Evolutionary conservation across 73 alveolate genomes (phyloP), one percentile per base, ranked within the genome.

Genomic region (Blepharisma japonicum): DNA sequence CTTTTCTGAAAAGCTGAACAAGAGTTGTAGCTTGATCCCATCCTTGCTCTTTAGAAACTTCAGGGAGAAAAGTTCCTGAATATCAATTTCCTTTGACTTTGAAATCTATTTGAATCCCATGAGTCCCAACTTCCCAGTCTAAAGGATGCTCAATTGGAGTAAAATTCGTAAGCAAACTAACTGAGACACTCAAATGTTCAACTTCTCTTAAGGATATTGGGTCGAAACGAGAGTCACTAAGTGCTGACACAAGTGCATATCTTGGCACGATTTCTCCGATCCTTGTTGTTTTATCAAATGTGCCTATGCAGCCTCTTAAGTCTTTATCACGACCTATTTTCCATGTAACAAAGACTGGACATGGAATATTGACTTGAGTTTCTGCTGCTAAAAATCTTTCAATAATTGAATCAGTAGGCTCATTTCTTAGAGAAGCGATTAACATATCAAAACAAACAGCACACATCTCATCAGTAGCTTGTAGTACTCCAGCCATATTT

Each of bases 61-160:
- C 89, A 21, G 98, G 98, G 39, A 92, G 79, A 79, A 79, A 92
- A 6, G 98, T 92, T 20, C 94, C 98, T 49, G 88, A 55, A 81
- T 90, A 79, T 23, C 71, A n/a, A 47, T 77, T 50, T 7, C 79
- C 90, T 55, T 61, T 76, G 66, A 46, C 86, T 56, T 23, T 80
- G 80, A 89, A 90, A 50, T 79, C 87, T n/a, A 92, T 87, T 77
- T 90, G 89, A 14, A 92, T 87, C 6, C 98, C 98, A 80, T 92
- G 98, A 61, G 70, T 83, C 25, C 98, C 98, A 9, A 86, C 87
- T 78, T 86, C 96, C 96, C 96, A 92, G 71, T 89, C 98, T 45
- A 71, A 74, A 6, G 85, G 85, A 83, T 92, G 81, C n/a, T 79
- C 86, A n/a, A 88, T 87, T 7, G 81, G 71, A 56, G 86, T 94